These are phyloP conservation scores for Mucor sp. DNA, from an alignment of 371 early-diverging fungal species.

Conservation along the genomic window DNA sequence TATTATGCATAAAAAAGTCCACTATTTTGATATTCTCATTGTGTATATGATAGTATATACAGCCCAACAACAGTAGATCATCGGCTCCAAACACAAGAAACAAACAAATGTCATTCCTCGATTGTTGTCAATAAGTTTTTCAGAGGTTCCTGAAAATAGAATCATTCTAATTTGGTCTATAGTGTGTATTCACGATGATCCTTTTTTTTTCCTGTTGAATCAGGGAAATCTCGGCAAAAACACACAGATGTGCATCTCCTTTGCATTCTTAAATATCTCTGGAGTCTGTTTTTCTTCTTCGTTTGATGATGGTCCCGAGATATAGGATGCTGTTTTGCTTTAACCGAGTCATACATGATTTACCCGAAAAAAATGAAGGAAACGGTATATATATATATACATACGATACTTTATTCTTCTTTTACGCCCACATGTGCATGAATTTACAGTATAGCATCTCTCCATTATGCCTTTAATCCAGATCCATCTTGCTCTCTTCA, in stretches of 20 bases:
- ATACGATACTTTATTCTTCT: not conserved
- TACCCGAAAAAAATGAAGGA: not conserved
- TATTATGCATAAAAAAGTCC: not conserved
- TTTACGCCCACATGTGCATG: not conserved
- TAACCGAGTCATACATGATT: not conserved
- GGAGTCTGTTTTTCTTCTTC: too few species aligned
- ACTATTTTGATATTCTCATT: not conserved
- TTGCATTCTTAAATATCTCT: too few species aligned
- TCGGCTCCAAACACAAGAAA: not conserved
- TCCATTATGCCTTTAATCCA: not conserved
- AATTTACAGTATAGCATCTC: not conserved
- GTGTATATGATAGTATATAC: not conserved
- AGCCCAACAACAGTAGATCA: not conserved
- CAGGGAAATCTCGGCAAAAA: not conserved
- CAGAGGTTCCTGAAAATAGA: not conserved
- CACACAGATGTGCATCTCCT: not conserved
- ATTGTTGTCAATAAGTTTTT: not conserved
- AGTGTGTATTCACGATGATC: not conserved
- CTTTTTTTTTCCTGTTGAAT: not conserved
- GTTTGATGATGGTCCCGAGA: not conserved
- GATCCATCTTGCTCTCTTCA: conserved; percentile 1
- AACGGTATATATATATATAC: not conserved
- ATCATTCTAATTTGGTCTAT: not conserved
- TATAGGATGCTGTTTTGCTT: not conserved
- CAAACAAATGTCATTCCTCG: conserved; percentile 1